Percentiles rank a stretch among this genome's conserved stretches.
Conservation (phyloP, 2,329 filamentous ascomycete species). For the Xylaria hypoxylon region DNA sequence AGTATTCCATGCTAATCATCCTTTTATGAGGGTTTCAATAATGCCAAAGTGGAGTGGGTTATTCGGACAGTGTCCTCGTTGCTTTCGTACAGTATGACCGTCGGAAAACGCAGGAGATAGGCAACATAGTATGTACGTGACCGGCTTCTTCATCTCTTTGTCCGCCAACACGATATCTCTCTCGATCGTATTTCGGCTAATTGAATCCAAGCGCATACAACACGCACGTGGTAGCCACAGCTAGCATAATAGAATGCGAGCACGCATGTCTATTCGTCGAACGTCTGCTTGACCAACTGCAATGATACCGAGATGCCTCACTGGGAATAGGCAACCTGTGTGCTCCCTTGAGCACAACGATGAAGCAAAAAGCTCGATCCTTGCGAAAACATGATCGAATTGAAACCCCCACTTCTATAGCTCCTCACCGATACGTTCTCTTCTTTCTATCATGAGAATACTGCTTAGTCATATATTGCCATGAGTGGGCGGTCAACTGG, state of each 20-base stretch:
- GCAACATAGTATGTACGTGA: neutral
- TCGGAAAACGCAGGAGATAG: constrained; percentile 43
- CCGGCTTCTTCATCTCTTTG: too few relatives aligned
- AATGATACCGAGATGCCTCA: neutral
- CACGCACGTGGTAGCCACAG: neutral
- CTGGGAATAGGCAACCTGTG: neutral
- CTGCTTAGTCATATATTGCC: neutral
- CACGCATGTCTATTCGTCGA: neutral
- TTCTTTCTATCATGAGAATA: neutral
- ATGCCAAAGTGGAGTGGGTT: constrained; percentile 30
- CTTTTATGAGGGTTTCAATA: constrained; percentile 32
- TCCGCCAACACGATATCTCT: neutral
- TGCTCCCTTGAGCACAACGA: neutral
- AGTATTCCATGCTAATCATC: constrained; percentile 8
- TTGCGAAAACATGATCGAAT: too few relatives aligned
- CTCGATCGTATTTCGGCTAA: neutral
- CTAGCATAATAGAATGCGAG: neutral
- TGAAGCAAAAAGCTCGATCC: too few relatives aligned
- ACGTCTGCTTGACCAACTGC: too few relatives aligned
- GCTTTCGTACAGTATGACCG: constrained; percentile 31
- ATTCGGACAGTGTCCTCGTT: constrained; percentile 28
- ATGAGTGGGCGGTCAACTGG: neutral
- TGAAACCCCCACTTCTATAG: too few relatives aligned
- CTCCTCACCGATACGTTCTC: too few relatives aligned
- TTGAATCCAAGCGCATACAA: constrained; percentile 3